Percentiles rank a stretch among this genome's conserved stretches.
phyloP scores from a whole-genome alignment of 108 stramenopile species.

The Mediolabrus comicus region DNA sequence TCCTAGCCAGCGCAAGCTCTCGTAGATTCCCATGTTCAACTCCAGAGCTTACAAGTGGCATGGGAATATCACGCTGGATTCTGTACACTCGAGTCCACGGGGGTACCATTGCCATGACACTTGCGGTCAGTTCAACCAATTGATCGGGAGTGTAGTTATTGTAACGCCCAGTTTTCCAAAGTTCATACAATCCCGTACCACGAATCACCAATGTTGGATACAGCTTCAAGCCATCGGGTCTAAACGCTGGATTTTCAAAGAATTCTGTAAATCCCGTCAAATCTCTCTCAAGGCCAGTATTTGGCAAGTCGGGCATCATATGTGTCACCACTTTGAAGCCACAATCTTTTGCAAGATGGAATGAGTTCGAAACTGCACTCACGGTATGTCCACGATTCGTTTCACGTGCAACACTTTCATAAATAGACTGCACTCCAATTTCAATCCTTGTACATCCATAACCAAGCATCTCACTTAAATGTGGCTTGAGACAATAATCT shows the following conservation, averaged over 20 bases:
- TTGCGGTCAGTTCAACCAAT: constrained; percentile 90
- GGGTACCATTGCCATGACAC: constrained; percentile 87
- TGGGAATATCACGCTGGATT: constrained; percentile 96
- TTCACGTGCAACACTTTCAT: constrained; percentile 91
- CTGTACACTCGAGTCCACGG: constrained; percentile 97
- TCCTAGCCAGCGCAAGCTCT: constrained; percentile 81
- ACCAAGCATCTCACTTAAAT: constrained; percentile 90
- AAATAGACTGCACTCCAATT: constrained; percentile 96
- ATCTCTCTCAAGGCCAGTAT: constrained; percentile 92
- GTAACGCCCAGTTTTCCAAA: constrained; percentile 94
- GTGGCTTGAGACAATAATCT: constrained; percentile 94
- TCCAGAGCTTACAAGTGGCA: constrained; percentile 93
- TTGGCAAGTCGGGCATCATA: constrained; percentile 98
- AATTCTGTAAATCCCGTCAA: constrained; percentile 88
- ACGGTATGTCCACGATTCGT: constrained; percentile 97
- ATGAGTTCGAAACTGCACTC: constrained; percentile 87
- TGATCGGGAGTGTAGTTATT: constrained; percentile 94
- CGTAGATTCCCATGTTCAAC: constrained; percentile 95
- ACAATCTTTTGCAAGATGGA: constrained; percentile 94
- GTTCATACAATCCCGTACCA: constrained; percentile 94
- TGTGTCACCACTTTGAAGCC: constrained; percentile 98
- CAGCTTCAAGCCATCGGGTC: constrained; percentile 93
- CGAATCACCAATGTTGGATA: constrained; percentile 97
- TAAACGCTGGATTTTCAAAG: constrained; percentile 92
- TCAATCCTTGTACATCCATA: constrained; percentile 99